These are phyloP conservation scores for Aspergillus saccharolyticus DNA, from an alignment of 495 filamentous ascomycete species.

Conservation along the genomic window DNA sequence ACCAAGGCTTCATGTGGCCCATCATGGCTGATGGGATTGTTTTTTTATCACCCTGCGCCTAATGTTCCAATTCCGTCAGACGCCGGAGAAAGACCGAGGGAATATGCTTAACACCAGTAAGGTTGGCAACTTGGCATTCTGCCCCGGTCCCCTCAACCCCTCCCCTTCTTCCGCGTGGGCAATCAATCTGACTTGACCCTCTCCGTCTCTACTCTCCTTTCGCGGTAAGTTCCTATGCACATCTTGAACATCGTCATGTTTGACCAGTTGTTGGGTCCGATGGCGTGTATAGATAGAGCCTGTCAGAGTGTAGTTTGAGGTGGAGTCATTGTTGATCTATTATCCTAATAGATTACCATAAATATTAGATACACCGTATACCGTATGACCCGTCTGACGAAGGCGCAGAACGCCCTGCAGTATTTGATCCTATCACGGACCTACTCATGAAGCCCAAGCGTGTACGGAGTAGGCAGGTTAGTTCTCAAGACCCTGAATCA, in stretches of 20 bases:
- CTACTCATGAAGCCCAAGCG: neutral
- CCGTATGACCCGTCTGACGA: neutral
- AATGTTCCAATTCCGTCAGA: slow-evolving; percentile 5
- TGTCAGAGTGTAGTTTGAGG: neutral
- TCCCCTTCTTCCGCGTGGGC: neutral
- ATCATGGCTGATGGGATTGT: neutral
- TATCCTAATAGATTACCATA: neutral
- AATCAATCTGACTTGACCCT: neutral
- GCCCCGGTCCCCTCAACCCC: neutral
- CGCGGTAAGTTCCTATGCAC: neutral
- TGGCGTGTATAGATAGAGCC: neutral
- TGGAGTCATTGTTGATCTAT: neutral
- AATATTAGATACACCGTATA: neutral
- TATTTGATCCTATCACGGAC: neutral
- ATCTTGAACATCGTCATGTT: neutral
- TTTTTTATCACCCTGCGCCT: too few species aligned
- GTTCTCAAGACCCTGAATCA: neutral
- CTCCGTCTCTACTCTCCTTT: neutral
- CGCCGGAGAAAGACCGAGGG: slow-evolving; percentile 20
- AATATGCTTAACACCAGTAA: slow-evolving; percentile 47
- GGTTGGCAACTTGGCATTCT: slow-evolving; percentile 31
- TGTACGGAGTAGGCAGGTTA: too few species aligned
- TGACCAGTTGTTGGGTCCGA: neutral
- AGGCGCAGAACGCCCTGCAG: too few species aligned
- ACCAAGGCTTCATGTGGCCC: neutral